Percentiles rank a stretch among this genome's conserved stretches.
Conservation (phyloP, 768 basidiomycete genomes). For the Holtermannia corniformis region DNA sequence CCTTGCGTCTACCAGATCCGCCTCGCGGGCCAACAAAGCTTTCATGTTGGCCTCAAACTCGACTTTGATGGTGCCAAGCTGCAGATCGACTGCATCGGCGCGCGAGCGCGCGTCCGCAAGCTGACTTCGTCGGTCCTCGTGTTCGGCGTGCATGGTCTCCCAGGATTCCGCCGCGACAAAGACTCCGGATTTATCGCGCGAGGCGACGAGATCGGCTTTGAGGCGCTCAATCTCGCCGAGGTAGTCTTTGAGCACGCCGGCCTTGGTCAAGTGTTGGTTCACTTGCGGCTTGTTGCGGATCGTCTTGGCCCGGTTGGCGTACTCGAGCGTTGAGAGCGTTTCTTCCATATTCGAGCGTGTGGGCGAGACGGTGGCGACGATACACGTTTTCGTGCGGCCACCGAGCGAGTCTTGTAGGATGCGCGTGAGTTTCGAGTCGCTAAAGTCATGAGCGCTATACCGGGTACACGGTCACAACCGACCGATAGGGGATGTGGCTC, state of each 20-base stretch:
- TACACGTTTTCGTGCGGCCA: conserved; percentile 92
- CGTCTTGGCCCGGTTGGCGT: conserved; percentile 87
- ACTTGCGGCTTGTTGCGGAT: conserved; percentile 92
- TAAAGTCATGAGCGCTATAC: neutral
- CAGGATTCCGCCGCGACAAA: conserved; percentile 87
- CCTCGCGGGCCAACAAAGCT: conserved; percentile 61
- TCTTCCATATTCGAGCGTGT: conserved; percentile 91
- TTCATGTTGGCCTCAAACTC: conserved; percentile 87
- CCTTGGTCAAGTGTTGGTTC: conserved; percentile 87
- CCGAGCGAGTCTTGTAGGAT: conserved; percentile 98
- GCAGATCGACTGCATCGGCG: conserved; percentile 67
- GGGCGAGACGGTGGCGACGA: conserved; percentile 92
- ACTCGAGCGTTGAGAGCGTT: conserved; percentile 93
- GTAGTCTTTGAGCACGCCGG: conserved; percentile 86
- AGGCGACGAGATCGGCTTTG: conserved; percentile 68
- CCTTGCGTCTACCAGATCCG: conserved; percentile 53
- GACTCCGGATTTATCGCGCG: conserved; percentile 92
- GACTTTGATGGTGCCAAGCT: conserved; percentile 67
- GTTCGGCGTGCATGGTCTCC: conserved; percentile 67
- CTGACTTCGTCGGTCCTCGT: conserved; percentile 66
- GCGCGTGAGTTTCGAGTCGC: conserved; percentile 91
- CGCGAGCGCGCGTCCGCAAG: conserved; percentile 73
- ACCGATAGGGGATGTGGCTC: conserved; percentile 90
- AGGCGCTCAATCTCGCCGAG: conserved; percentile 85
- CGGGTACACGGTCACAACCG: conserved; percentile 14